These are phyloP conservation scores for Microcera coccophila DNA, from an alignment of 2,329 filamentous ascomycete species.

Conservation along the genomic window DNA sequence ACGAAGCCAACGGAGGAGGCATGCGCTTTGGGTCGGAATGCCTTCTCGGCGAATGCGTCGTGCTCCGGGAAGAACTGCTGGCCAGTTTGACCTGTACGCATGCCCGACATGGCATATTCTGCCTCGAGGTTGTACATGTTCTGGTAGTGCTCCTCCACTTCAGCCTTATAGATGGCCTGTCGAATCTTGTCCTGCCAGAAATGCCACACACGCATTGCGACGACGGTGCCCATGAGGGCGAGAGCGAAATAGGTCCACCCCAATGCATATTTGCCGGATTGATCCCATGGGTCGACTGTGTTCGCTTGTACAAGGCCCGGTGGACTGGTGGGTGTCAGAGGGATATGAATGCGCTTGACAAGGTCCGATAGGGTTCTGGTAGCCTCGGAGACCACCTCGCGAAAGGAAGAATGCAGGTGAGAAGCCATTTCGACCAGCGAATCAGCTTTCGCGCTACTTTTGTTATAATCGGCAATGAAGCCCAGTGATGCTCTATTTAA, in stretches of 20 bases:
- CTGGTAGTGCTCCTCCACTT: slow-evolving; percentile 63
- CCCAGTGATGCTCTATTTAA: slow-evolving; percentile 19
- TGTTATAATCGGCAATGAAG: slow-evolving; percentile 21
- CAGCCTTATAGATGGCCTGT: slow-evolving; percentile 82
- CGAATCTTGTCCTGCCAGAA: slow-evolving; percentile 92
- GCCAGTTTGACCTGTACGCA: slow-evolving; percentile 50
- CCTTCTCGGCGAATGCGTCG: slow-evolving; percentile 52
- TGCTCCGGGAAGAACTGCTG: slow-evolving; percentile 73
- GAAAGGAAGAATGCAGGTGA: slow-evolving; percentile 30
- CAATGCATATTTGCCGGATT: slow-evolving; percentile 79
- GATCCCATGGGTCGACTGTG: slow-evolving; percentile 71
- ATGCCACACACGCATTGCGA: slow-evolving; percentile 74
- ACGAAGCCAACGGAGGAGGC: slow-evolving; percentile 69
- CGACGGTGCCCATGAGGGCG: slow-evolving; percentile 63
- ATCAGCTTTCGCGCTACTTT: slow-evolving; percentile 16
- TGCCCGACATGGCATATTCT: slow-evolving; percentile 42
- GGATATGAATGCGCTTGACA: slow-evolving; percentile 56
- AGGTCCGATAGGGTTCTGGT: slow-evolving; percentile 37
- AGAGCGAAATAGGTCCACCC: slow-evolving; percentile 88
- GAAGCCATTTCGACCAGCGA: slow-evolving; percentile 41
- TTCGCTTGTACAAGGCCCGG: slow-evolving; percentile 59
- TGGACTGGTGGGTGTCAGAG: slow-evolving; percentile 56
- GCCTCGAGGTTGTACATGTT: slow-evolving; percentile 50
- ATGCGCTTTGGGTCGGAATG: slow-evolving; percentile 64
- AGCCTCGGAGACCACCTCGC: slow-evolving; percentile 31